Conservation (phyloP, 2,329 filamentous ascomycete genomes). For the Epichloe festucae region DNA sequence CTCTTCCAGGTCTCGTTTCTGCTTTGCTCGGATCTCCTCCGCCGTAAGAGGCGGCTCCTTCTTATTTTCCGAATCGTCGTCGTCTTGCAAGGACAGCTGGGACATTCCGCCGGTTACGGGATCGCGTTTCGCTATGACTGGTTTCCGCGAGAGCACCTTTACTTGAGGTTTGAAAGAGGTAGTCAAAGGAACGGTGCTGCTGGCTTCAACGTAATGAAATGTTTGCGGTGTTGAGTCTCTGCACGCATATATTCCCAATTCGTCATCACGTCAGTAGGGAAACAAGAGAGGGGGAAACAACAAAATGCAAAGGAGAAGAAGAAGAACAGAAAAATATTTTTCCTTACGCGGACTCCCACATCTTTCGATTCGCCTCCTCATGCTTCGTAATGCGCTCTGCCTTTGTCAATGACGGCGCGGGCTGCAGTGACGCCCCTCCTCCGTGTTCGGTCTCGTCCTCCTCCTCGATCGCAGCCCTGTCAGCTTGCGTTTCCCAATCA, state of each 20-base stretch:
- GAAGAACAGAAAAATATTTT: background rate
- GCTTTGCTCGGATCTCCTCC: constrained; percentile 66
- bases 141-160: constrained; percentile 76
- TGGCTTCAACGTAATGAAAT: constrained; percentile 61
- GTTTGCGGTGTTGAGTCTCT: constrained; percentile 59
- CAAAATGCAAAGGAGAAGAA: background rate
- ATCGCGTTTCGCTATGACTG: constrained; percentile 47
- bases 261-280: constrained; percentile 1
- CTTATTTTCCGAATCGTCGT: constrained; percentile 51
- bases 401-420: constrained; percentile 42
- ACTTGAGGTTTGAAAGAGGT: constrained; percentile 69
- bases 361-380: constrained; percentile 66
- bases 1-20: constrained; percentile 70
- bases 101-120: constrained; percentile 32
- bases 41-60: constrained; percentile 52
- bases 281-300: background rate
- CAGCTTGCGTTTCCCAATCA: constrained; percentile 74
- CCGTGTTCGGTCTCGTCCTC: constrained; percentile 19
- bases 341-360: constrained; percentile 79
- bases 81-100: constrained; percentile 31
- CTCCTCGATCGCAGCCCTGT: constrained; percentile 33
- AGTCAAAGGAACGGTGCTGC: constrained; percentile 44
- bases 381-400: constrained; percentile 71
- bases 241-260: constrained; percentile 1
- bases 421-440: constrained; percentile 1